Conservation (phyloP, 306 rosid genomes). For the Sesbania bispinosa region DNA sequence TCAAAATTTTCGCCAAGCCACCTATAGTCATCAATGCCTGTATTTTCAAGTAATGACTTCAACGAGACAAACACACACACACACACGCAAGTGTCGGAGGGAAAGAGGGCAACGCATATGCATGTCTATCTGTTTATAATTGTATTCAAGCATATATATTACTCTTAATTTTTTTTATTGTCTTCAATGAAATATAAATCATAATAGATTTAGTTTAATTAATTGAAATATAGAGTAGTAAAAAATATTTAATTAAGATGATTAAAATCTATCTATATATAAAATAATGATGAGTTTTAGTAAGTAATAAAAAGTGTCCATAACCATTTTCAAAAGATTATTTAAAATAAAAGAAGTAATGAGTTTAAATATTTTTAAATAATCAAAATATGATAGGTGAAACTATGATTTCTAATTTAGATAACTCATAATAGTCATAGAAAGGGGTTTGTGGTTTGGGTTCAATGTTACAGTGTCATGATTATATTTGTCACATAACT, state of each 20-base stretch:
- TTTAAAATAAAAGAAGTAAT: background rate
- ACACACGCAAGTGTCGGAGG: background rate
- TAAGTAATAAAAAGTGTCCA: background rate
- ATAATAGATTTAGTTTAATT: no score
- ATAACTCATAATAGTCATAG: no score
- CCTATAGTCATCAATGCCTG: no score
- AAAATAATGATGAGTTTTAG: background rate
- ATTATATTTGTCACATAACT: no score
- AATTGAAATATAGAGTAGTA: no score
- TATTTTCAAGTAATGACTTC: background rate
- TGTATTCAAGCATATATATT: no score
- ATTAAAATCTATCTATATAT: background rate
- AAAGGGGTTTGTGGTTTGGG: no score
- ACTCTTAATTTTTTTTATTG: no score
- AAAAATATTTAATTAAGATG: background rate
- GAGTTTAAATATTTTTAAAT: background rate
- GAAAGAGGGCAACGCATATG: background rate
- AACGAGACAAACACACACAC: background rate
- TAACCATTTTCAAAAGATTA: background rate
- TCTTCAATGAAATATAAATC: no score
- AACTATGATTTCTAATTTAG: background rate
- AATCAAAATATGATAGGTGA: background rate
- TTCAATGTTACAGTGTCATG: no score
- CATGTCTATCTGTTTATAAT: background rate
- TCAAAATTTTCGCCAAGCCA: no score